phyloP scores from a whole-genome alignment of 495 filamentous ascomycete genomes.

The Pyronema domesticum region DNA sequence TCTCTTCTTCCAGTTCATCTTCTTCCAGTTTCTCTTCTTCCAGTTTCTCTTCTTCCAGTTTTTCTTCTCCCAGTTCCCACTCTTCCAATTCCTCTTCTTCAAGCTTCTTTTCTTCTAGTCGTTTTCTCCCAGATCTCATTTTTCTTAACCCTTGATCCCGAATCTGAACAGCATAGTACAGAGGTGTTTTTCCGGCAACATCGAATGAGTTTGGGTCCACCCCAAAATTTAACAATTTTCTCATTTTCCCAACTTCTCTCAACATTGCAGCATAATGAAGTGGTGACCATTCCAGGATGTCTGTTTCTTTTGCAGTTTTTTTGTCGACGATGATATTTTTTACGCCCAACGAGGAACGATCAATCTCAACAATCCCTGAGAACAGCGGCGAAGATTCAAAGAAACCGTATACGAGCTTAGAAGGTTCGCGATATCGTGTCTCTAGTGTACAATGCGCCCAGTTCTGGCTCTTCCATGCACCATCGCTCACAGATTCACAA shows the following conservation, averaged over 20 bases:
- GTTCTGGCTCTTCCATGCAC: no score
- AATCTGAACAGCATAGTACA: constrained; percentile 1
- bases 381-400: background rate
- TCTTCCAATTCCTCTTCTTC: no score
- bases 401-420: background rate
- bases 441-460: background rate
- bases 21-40: no score
- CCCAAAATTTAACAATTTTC: background rate
- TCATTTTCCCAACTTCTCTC: background rate
- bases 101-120: no score
- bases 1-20: no score
- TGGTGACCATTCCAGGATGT: constrained; percentile 4
- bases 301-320: background rate
- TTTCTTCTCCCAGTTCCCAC: no score
- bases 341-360: background rate
- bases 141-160: no score
- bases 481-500: no score
- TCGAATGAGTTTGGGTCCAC: constrained; percentile 1
- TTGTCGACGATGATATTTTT: background rate
- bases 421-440: background rate
- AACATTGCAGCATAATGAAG: constrained; percentile 10
- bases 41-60: background rate
- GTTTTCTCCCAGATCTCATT: no score
- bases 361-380: background rate
- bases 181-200: background rate